Percentiles rank a stretch among this genome's conserved stretches.
Conservation (phyloP, 306 rosid species). For the Calophaca sinica region DNA sequence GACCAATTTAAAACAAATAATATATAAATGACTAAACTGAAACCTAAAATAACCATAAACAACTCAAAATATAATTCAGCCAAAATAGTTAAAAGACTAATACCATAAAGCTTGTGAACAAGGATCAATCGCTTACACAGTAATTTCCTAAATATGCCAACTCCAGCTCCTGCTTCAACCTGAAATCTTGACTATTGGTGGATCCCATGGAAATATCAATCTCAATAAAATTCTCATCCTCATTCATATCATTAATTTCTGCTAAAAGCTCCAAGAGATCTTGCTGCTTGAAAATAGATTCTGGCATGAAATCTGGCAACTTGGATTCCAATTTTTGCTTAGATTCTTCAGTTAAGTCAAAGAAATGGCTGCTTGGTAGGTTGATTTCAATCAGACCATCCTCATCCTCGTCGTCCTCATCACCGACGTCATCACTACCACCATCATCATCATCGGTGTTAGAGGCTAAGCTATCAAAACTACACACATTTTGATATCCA, state of each 20-base stretch:
- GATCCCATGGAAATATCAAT: conserved; percentile 76
- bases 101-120: conserved; percentile 1
- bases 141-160: conserved; percentile 31
- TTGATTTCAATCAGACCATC: conserved; percentile 72
- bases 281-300: conserved; percentile 52
- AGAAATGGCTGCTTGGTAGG: conserved; percentile 54
- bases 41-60: too few species aligned
- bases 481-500: conserved; percentile 36
- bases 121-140: conserved; percentile 38
- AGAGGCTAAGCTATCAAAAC: conserved; percentile 50
- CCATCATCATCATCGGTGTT: conserved; percentile 41
- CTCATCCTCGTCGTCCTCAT: conserved; percentile 48
- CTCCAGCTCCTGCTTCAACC: conserved; percentile 48
- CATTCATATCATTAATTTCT: conserved; percentile 68
- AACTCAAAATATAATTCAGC: too few species aligned
- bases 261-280: conserved; percentile 58
- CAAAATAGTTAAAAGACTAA: too few species aligned
- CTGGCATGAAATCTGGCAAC: conserved; percentile 52
- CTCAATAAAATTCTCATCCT: conserved; percentile 74
- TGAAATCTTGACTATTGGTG: conserved; percentile 51
- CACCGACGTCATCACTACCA: conserved; percentile 33
- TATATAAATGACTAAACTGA: too few species aligned
- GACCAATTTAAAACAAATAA: too few species aligned
- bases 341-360: conserved; percentile 49
- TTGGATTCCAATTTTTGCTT: conserved; percentile 44